Evolutionary conservation across 306 rosid species (phyloP).

Genomic region (Fragaria vesca): DNA sequence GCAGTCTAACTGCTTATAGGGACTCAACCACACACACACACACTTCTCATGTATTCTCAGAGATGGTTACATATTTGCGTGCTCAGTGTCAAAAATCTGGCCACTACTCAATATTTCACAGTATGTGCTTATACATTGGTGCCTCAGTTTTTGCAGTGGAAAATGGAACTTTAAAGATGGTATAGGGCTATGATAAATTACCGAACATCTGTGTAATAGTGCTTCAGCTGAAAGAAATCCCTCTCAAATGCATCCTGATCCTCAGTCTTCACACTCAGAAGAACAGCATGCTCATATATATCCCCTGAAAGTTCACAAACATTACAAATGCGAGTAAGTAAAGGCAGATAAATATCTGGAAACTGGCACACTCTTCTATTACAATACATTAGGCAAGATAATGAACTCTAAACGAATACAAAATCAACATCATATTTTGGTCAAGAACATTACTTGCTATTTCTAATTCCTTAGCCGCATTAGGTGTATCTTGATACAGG

Average conservation of each 20-base stretch:
- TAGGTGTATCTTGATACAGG: constrained; percentile 71
- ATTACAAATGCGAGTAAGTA: background rate
- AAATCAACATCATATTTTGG: background rate
- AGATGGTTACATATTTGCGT: background rate
- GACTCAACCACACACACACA: background rate
- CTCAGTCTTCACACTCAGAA: constrained; percentile 83
- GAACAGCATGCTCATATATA: constrained; percentile 92
- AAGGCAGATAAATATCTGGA: constrained; percentile 4
- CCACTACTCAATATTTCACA: background rate
- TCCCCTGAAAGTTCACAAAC: constrained; percentile 67
- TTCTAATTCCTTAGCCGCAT: constrained; percentile 68
- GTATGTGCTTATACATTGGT: background rate
- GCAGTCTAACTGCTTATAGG: background rate
- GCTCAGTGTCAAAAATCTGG: background rate
- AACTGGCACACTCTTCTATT: constrained; percentile 10
- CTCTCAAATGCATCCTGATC: constrained; percentile 97
- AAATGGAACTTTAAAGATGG: background rate
- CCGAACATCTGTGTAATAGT: constrained; percentile 93
- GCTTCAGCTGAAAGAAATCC: constrained; percentile 94
- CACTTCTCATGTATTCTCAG: background rate
- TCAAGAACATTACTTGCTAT: constrained; percentile 69
- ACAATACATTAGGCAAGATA: background rate
- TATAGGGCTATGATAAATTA: constrained; percentile 27
- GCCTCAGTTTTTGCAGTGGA: constrained; percentile 5
- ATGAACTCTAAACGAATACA: background rate